These are phyloP conservation scores for Pseudocercospora macadamiae DNA, from an alignment of 2,329 filamentous ascomycete genomes.

Conservation along the genomic window DNA sequence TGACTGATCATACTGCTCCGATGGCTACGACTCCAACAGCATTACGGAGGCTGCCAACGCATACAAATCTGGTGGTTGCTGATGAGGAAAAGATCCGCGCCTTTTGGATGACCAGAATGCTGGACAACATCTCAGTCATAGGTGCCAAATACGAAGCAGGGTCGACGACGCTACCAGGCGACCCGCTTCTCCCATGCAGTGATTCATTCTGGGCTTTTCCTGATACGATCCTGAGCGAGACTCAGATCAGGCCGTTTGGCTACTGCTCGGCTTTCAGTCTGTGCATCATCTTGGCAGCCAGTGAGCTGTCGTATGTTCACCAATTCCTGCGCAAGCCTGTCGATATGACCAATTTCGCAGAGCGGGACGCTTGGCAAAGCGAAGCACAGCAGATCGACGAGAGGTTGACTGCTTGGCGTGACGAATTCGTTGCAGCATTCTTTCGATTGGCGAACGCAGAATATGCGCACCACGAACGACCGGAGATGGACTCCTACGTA, in stretches of 20 bases:
- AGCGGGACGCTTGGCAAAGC: conserved; percentile 30
- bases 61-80: conserved; percentile 35
- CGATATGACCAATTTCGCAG: conserved; percentile 29
- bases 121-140: conserved; percentile 40
- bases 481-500: conserved; percentile 33
- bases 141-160: conserved; percentile 29
- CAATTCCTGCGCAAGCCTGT: conserved; percentile 34
- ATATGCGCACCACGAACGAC: conserved; percentile 22
- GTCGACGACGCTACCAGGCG: conserved; percentile 34
- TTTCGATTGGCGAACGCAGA: conserved; percentile 22
- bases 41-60: conserved; percentile 11
- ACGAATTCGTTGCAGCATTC: conserved; percentile 28
- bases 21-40: conserved; percentile 11
- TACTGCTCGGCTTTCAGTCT: conserved; percentile 33
- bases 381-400: conserved; percentile 34
- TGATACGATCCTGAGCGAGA: conserved; percentile 25
- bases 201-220: conserved; percentile 35
- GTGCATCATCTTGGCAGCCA: conserved; percentile 33
- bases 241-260: conserved; percentile 9
- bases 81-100: conserved; percentile 42
- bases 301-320: conserved; percentile 34
- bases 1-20: background rate
- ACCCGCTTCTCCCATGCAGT: conserved; percentile 32
- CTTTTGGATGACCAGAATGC: conserved; percentile 44
- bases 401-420: conserved; percentile 30